Conservation (phyloP, 208 protist genomes). For the Leishmania arabica region DNA sequence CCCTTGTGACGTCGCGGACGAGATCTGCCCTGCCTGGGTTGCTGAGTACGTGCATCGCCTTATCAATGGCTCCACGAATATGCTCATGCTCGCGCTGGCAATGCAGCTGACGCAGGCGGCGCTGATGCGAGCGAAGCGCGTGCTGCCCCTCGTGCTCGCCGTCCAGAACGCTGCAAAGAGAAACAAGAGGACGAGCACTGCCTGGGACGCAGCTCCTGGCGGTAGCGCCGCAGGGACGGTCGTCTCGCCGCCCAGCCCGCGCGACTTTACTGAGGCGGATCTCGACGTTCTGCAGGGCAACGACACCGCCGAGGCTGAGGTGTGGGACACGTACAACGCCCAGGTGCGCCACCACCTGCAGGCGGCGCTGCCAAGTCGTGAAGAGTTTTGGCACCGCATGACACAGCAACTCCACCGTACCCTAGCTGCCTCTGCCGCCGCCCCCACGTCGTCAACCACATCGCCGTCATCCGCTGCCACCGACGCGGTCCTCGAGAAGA, state of each 20-base stretch:
- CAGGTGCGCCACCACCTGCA: constrained; percentile 66
- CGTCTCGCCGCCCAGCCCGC: background rate
- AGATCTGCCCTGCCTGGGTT: constrained; percentile 83
- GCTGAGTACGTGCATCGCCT: constrained; percentile 81
- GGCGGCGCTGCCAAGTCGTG: constrained; percentile 66
- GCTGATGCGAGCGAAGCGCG: constrained; percentile 64
- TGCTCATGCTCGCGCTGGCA: constrained; percentile 72
- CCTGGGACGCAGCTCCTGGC: background rate
- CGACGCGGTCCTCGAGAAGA: constrained; percentile 32
- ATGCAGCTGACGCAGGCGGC: constrained; percentile 86
- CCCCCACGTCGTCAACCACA: background rate
- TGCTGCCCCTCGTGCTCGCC: constrained; percentile 56
- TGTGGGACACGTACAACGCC: constrained; percentile 75
- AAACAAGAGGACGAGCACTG: background rate
- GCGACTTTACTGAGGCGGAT: constrained; percentile 10
- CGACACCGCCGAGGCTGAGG: constrained; percentile 34
- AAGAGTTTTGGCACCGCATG: constrained; percentile 93
- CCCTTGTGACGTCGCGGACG: constrained; percentile 72
- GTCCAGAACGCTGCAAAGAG: constrained; percentile 32
- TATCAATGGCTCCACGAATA: constrained; percentile 82
- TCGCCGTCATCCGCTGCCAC: constrained; percentile 1
- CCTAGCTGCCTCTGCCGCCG: constrained; percentile 24
- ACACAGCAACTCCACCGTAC: constrained; percentile 85
- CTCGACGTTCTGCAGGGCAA: constrained; percentile 23
- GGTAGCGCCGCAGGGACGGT: background rate